Evolutionary conservation across 768 basidiomycete species (phyloP), one percentile per base, ranked within the genome.

Genomic region (Gymnopilus dilepis): DNA sequence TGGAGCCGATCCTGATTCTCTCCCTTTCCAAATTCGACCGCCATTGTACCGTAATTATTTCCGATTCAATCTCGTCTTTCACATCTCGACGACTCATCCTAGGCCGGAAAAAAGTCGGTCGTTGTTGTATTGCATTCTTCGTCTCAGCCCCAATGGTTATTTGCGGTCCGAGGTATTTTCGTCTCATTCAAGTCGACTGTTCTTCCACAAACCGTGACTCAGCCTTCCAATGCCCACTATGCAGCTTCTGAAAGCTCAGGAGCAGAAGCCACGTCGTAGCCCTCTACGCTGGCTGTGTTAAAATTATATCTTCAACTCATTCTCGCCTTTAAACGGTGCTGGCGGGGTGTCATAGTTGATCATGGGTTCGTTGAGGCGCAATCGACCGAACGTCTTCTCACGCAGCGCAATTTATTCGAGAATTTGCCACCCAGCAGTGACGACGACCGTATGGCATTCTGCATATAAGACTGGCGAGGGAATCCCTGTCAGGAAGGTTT

Each of bases 131-230:
- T 1, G 26, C 12, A 47, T 26, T 13, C 13, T 26, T 47, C 6
- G 13, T 12, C 5, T 47, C 26, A 17, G 11, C 28, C 45, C 24
- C 22, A 15, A 47, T 47, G 26, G 28, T 47, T 47, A 47, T 26
- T 26, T 6, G 45, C 24, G 45, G 45, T 47, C 45, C 45, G 45
- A 47, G 45, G 24, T 47, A 47, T 47, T 47, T 47, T 47, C 24
- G 45, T 47, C 24, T 28, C 45, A 11, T 11, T 22, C 6, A 15
- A 12, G 24, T 26, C 12, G 15, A 28, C 9, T 47, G 17, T 47
- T 47, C 28, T 17, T 47, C 26, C 12, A 13, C 26, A 12, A 13
- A 47, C 15, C 26, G 4, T 26, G 24, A 28, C 28, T 26, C 24
- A 47, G 45, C 45, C 45, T 47, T 28, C 26, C 45, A 47, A 47